Percentiles rank a stretch among this genome's conserved stretches.
phyloP scores from a whole-genome alignment of 306 rosid species.

The Trifolium subterraneum region DNA sequence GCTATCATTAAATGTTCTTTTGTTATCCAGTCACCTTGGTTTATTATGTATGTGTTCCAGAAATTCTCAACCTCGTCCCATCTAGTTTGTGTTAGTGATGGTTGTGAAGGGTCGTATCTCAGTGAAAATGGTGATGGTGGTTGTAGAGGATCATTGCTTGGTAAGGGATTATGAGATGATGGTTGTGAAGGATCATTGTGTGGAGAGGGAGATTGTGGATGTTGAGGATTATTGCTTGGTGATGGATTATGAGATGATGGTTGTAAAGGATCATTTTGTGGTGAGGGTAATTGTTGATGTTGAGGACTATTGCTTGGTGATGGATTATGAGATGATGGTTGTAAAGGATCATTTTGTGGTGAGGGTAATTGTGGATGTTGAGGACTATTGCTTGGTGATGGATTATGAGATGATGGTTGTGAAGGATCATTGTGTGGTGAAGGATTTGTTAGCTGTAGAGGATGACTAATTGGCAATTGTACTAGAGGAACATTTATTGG shows the following conservation, averaged over 20 bases:
- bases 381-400: slow-evolving; percentile 2
- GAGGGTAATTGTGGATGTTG: background rate
- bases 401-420: background rate
- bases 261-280: background rate
- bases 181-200: background rate
- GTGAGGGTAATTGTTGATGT: background rate
- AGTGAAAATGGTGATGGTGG: background rate
- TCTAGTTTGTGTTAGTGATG: background rate
- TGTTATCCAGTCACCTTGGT: slow-evolving; percentile 33
- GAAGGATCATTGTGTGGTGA: background rate
- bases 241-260: too few relatives aligned
- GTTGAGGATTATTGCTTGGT: too few relatives aligned
- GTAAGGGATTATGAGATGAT: background rate
- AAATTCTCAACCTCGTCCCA: slow-evolving; percentile 33
- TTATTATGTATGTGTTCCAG: slow-evolving; percentile 33
- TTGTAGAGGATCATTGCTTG: background rate
- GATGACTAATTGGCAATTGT: background rate
- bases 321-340: background rate
- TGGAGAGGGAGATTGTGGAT: background rate
- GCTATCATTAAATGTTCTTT: slow-evolving; percentile 40
- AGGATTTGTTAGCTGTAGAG: background rate
- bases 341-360: background rate
- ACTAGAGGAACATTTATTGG: background rate
- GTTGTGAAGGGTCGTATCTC: background rate
- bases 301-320: background rate